Evolutionary conservation across 2,329 filamentous ascomycete species (phyloP), one percentile per base, ranked within the genome.

Genomic region (Sordariomycetes sp.): DNA sequence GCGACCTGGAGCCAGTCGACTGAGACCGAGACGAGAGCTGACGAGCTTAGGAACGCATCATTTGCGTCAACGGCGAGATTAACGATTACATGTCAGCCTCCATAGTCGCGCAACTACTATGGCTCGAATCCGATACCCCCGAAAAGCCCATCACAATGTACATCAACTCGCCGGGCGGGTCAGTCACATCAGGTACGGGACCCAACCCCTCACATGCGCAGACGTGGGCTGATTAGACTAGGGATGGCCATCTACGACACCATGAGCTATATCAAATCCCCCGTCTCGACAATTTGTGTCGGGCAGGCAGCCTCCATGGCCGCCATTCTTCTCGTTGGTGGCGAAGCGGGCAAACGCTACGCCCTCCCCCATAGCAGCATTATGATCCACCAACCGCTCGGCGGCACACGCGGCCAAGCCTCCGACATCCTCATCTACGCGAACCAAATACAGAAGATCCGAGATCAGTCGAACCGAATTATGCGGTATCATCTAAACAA

Each of bases 241-340:
- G 78, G 79, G 12, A 69, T 83, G 39, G 88, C 92, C 18, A 96
- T 98, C 50, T 98, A 98, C 69, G 92, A 98, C 57, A 98, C 92
- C 10, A 96, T 98, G 90, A 79, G 82, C 47, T 98, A 98, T 59
- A 96, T 98, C 54, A 79, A 82, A 40, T 85, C 85, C 3, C 86
- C 90, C 2, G 87, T 98, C 0, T 90, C 83, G 28, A 98, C 92
- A 1, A 92, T 98, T 20, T 96, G 92, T 51, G 75, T 98, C 28
- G 92, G 92, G 7, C 86, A 93, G 49, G 92, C 93, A 0, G 90
- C 92, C 2, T 92, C 83, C 4, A 98, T 98, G 92, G 92, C 88
- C 6, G 86, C 82, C 2, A 69, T 98, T 17, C 68, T 98, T 2
- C 75, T 98, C 1, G 82, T 84, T 31, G 92, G 90, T 30, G 92